Evolutionary conservation across 169 alveolate species (phyloP), one percentile per base, ranked within the genome.

Genomic region (Cryptosporidium viatorum): DNA sequence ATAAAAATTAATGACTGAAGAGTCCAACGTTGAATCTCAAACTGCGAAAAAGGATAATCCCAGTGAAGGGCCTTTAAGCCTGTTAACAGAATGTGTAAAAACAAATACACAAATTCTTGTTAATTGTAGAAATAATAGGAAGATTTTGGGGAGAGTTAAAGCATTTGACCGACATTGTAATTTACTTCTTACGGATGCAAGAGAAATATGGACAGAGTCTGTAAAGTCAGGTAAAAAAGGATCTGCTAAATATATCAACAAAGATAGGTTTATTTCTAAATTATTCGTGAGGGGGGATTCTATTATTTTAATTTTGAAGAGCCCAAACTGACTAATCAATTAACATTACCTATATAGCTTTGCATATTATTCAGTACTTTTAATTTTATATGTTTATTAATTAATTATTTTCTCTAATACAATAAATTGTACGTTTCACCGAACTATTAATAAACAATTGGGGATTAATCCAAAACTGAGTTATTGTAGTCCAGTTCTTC

Each of bases 161-260:
- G 99, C 99, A 3, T 98, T 98, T 86, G 99, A 98, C 71, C 93
- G 99, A 50, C 99, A 98, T 91, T 97, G 98, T 95, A 98, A 98
- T 91, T 94, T 98, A 96, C 96, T 98, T 41, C 94, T 98, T 73
- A 98, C 99, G 60, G 98, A 97, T 73, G 99, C 97, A 12, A 91
- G 99, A 31, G 99, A 98, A 95, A 97, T 98, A 97, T 98, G 99
- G 99, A 95, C 98, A 12, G 99, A 97, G 62, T 86, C 95, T 3
- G 95, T 92, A 23, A 95, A 95, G 58, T 96, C 97, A 51, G 96
- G 96, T 69, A 97, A 97, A 80, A 96, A 94, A 59, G 95, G 95
- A 43, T 95, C 96, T 70, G 95, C 97, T 55, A 93, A 92, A 71
- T 91, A 75, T 84, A 94, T 96, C 68, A 98, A 97, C 93, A 97